These are phyloP conservation scores for Yarrowia osloensis DNA, from an alignment of 805 yeast species.

Conservation along the genomic window DNA sequence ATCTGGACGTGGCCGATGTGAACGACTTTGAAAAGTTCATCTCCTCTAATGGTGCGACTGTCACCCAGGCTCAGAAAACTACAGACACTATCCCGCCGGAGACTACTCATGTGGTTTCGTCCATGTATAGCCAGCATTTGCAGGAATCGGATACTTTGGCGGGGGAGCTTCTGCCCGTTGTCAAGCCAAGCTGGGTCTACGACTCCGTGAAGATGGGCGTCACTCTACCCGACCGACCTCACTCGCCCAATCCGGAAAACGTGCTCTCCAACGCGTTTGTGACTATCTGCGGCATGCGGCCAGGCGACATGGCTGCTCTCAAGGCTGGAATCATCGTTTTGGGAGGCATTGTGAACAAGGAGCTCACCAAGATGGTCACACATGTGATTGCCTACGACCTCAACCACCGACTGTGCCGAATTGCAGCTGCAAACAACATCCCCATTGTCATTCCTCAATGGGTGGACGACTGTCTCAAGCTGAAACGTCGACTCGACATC, in stretches of 20 bases:
- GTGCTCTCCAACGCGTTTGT: conserved; percentile 64
- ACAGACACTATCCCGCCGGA: conserved; percentile 11
- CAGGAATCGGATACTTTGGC: conserved; percentile 23
- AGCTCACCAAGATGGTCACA: conserved; percentile 69
- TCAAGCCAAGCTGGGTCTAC: conserved; percentile 61
- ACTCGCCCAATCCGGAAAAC: conserved; percentile 69
- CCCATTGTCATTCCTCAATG: conserved; percentile 71
- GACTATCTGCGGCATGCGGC: conserved; percentile 59
- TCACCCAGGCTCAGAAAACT: not conserved
- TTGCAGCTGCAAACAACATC: conserved; percentile 48
- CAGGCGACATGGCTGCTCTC: conserved; percentile 65
- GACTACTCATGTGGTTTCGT: conserved; percentile 12
- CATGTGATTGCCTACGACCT: conserved; percentile 66
- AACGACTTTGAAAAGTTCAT: not conserved
- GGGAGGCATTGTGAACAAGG: conserved; percentile 74
- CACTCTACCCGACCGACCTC: conserved; percentile 56
- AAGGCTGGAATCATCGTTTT: conserved; percentile 67
- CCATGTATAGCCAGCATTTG: conserved; percentile 5
- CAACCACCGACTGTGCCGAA: conserved; percentile 44
- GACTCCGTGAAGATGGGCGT: conserved; percentile 49
- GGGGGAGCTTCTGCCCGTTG: conserved; percentile 61
- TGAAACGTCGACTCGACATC: conserved; percentile 55
- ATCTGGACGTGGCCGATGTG: conserved; percentile 4
- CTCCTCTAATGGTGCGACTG: not conserved
- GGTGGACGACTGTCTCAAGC: conserved; percentile 69